phyloP scores from a whole-genome alignment of 371 early-diverging fungal species.

The Haplosporangium sp. region DNA sequence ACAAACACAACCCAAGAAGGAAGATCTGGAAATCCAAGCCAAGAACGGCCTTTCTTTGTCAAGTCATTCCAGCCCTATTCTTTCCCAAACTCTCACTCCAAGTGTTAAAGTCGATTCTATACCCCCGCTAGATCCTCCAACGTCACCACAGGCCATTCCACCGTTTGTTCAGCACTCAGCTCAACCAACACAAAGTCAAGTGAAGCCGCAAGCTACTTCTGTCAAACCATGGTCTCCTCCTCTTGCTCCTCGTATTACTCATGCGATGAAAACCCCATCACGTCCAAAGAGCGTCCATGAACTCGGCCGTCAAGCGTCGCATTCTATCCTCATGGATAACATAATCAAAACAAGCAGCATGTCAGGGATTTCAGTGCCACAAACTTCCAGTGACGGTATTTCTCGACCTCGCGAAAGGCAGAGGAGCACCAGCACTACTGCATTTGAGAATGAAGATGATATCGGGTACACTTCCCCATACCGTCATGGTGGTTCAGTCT shows the following conservation, averaged over 20 bases:
- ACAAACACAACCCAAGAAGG: slow-evolving; percentile 13
- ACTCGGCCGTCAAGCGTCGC: not conserved
- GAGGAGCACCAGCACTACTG: slow-evolving; percentile 7
- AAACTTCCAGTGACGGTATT: slow-evolving; percentile 9
- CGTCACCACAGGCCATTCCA: not conserved
- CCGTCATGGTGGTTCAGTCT: slow-evolving; percentile 48
- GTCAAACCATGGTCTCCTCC: not conserved
- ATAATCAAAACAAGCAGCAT: not conserved
- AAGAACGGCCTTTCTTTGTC: not conserved
- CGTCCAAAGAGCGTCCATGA: not conserved
- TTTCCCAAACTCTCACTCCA: not conserved
- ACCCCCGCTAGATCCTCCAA: not conserved
- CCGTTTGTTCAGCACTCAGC: not conserved
- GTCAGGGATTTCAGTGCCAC: not conserved
- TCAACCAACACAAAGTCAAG: not conserved
- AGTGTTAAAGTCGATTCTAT: not conserved
- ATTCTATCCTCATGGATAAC: too few relatives aligned
- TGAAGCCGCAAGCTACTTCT: not conserved
- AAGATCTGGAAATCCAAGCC: slow-evolving; percentile 1
- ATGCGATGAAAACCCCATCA: not conserved
- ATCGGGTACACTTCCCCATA: slow-evolving; percentile 55
- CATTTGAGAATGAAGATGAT: slow-evolving; percentile 20
- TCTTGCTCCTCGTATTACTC: not conserved
- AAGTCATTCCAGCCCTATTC: not conserved
- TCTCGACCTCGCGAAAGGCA: slow-evolving; percentile 20